Evolutionary conservation across 1,139 yeast species (phyloP).

Genomic region (Nakaseomyces glabratus): DNA sequence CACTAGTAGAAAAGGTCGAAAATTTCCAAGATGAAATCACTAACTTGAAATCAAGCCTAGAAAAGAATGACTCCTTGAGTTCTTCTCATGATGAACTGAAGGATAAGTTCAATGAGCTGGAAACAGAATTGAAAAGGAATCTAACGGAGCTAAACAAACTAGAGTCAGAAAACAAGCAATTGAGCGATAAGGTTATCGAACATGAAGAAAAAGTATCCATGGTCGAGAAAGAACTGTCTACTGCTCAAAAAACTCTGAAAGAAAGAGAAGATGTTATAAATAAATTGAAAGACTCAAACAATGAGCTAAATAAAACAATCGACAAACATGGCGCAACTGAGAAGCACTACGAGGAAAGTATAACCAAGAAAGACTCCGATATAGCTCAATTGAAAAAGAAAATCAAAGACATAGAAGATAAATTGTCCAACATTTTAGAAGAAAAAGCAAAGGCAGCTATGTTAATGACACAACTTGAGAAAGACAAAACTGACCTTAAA

Average conservation of each 20-base stretch:
- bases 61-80: conserved; percentile 2
- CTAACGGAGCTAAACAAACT: conserved; percentile 5
- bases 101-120: neutral
- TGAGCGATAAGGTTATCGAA: neutral
- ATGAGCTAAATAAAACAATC: no score
- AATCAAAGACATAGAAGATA: neutral
- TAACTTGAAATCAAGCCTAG: conserved; percentile 5
- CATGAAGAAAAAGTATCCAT: neutral
- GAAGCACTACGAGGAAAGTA: no score
- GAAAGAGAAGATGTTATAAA: neutral
- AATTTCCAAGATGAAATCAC: conserved; percentile 1
- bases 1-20: conserved; percentile 7
- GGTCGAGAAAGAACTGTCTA: neutral
- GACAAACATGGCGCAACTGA: no score
- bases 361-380: neutral
- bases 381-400: neutral
- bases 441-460: neutral
- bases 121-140: conserved; percentile 3
- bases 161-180: neutral
- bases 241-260: neutral
- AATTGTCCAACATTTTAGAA: neutral
- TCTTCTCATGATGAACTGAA: conserved; percentile 9
- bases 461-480: neutral
- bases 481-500: neutral
- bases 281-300: no score